These are phyloP conservation scores for Trichoderma sp. DNA, from an alignment of 2,329 filamentous ascomycete species.

Conservation along the genomic window DNA sequence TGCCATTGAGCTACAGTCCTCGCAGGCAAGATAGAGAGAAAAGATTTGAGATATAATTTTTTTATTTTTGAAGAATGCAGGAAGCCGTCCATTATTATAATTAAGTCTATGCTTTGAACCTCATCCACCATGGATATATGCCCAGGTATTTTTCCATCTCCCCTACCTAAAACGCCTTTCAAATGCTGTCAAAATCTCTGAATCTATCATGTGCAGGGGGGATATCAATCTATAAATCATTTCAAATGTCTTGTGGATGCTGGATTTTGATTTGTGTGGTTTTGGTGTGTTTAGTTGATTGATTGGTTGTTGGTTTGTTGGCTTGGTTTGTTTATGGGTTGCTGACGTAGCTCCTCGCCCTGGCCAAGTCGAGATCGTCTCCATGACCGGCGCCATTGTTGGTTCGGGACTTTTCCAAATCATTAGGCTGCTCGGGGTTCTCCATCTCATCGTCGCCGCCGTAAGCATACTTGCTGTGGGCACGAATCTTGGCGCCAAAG, in stretches of 20 bases:
- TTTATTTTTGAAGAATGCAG: not conserved
- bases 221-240: constrained; percentile 17
- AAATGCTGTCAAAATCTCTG: constrained; percentile 4
- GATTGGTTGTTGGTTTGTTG: not conserved
- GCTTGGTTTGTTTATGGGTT: constrained; percentile 41
- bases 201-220: not conserved
- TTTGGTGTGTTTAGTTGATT: not conserved
- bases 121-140: not conserved
- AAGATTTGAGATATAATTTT: not conserved
- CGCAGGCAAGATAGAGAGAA: not conserved
- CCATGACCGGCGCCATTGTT: constrained; percentile 35
- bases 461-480: constrained; percentile 72
- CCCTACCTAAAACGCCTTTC: constrained; percentile 1
- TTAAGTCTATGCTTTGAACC: not conserved
- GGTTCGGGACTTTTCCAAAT: constrained; percentile 43
- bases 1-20: not conserved
- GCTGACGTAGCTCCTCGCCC: constrained; percentile 50
- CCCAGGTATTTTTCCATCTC: constrained; percentile 1
- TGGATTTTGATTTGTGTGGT: not conserved
- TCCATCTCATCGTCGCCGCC: constrained; percentile 49
- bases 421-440: constrained; percentile 31
- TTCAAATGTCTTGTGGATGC: not conserved
- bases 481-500: constrained; percentile 71
- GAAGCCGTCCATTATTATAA: not conserved
- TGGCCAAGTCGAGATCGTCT: constrained; percentile 45